Conservation (phyloP, 2,329 filamentous ascomycete genomes). For the Fusarium sp. region DNA sequence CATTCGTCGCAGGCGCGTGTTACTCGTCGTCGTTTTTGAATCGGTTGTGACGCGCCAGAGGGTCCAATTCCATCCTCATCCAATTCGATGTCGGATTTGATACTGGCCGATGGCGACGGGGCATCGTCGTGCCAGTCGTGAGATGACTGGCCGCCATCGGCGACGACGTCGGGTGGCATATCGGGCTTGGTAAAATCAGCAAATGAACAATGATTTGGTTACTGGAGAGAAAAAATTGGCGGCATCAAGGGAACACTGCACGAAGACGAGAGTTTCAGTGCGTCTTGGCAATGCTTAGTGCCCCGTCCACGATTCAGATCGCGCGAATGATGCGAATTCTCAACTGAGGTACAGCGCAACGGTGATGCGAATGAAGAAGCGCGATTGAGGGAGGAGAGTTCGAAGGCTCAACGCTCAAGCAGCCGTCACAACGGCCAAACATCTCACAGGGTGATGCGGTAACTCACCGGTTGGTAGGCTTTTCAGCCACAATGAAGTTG, state of each 20-base stretch:
- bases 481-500: conserved; percentile 27
- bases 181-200: conserved; percentile 44
- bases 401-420: conserved; percentile 14
- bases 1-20: conserved; percentile 87
- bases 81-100: conserved; percentile 58
- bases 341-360: neutral
- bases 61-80: conserved; percentile 53
- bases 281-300: conserved; percentile 16
- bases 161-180: conserved; percentile 57
- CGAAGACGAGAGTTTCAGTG: conserved; percentile 17
- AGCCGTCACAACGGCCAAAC: conserved; percentile 11
- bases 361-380: neutral
- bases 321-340: conserved; percentile 5
- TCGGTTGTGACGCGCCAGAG: conserved; percentile 61
- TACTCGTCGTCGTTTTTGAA: conserved; percentile 82
- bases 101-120: conserved; percentile 58
- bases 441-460: conserved; percentile 9
- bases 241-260: conserved; percentile 3
- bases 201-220: conserved; percentile 21
- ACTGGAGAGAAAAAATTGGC: conserved; percentile 12
- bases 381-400: conserved; percentile 12
- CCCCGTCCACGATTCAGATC: conserved; percentile 17
- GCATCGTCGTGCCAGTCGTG: conserved; percentile 54
- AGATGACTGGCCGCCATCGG: conserved; percentile 55
- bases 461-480: conserved; percentile 40